phyloP scores from a whole-genome alignment of 371 early-diverging fungal genomes.

The Nematocida minor region DNA sequence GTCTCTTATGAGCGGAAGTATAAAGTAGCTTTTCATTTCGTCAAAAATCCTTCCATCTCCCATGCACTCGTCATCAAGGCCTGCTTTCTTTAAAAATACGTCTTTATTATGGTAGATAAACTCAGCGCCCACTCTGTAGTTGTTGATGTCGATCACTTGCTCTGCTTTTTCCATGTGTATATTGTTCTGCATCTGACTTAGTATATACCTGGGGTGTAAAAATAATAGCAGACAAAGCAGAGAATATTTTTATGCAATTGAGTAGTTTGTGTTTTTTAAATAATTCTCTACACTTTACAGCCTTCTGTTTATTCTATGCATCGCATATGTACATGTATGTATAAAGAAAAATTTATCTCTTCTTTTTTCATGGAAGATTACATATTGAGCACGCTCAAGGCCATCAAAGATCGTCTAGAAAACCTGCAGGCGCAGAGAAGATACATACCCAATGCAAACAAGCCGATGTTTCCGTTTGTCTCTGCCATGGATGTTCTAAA shows the following conservation, averaged over 20 bases:
- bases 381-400: neutral
- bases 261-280: no score
- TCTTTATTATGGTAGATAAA: neutral
- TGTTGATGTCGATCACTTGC: neutral
- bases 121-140: neutral
- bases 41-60: neutral
- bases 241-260: no score
- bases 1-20: constrained; percentile 10
- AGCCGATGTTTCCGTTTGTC: neutral
- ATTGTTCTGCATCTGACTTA: no score
- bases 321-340: no score
- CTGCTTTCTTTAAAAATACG: neutral
- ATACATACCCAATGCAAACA: neutral
- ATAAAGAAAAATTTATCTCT: neutral
- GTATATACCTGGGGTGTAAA: no score
- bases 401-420: constrained; percentile 14
- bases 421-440: constrained; percentile 2
- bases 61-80: neutral
- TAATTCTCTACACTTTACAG: no score
- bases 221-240: no score
- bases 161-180: no score
- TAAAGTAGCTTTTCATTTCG: neutral
- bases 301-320: no score
- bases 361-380: neutral
- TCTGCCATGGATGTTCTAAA: constrained; percentile 1